phyloP scores from a whole-genome alignment of 257 asterid species.

The Solanum pimpinellifolium region DNA sequence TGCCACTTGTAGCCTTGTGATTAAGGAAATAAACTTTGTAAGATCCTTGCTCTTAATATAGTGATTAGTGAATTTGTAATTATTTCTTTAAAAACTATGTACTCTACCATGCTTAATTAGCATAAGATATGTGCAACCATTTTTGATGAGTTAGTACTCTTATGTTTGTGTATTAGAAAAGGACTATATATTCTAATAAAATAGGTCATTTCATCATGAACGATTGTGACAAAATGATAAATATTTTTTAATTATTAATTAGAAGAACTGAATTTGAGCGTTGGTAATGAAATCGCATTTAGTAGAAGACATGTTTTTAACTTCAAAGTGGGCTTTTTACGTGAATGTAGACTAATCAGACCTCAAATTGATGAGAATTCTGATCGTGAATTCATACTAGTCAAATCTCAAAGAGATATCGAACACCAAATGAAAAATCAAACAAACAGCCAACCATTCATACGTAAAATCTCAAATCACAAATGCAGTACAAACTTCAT shows the following conservation, averaged over 20 bases:
- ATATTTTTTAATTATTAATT: too few relatives aligned
- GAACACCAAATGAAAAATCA: neutral
- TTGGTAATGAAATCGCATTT: too few relatives aligned
- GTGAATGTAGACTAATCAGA: neutral
- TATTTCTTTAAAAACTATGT: neutral
- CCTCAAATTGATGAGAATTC: neutral
- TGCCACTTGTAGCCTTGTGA: neutral
- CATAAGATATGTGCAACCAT: too few relatives aligned
- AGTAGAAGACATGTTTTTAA: neutral
- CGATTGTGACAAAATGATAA: too few relatives aligned
- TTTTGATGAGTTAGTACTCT: neutral
- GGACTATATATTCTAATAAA: neutral
- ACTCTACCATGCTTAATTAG: neutral
- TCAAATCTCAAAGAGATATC: too few relatives aligned
- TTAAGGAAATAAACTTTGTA: neutral
- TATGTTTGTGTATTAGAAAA: neutral
- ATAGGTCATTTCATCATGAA: neutral
- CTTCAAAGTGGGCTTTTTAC: neutral
- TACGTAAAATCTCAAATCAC: neutral
- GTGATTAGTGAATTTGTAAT: neutral
- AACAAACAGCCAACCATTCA: neutral
- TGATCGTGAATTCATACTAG: neutral
- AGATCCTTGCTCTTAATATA: neutral
- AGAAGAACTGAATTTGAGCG: too few relatives aligned
- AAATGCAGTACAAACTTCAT: neutral